Percentiles rank a stretch among this genome's conserved stretches.
Evolutionary conservation across 2,329 filamentous ascomycete genomes (phyloP).

Genomic region (Grosmannia huntii): DNA sequence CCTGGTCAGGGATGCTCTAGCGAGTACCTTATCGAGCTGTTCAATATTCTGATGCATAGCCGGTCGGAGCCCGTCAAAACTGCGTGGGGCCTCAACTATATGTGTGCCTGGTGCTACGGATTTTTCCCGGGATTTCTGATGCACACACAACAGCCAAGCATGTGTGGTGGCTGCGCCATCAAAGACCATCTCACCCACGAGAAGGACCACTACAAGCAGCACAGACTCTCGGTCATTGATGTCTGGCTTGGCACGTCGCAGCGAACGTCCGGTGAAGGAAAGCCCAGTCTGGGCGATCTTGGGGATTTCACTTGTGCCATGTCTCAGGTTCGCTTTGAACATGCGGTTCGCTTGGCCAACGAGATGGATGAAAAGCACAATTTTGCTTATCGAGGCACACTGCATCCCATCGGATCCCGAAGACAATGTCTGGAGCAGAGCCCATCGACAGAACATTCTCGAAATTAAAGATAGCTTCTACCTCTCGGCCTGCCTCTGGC

Average conservation of each 20-base stretch:
- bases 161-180: not conserved
- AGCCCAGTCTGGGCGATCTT: not conserved
- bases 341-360: not conserved
- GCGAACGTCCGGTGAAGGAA: not conserved
- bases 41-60: not conserved
- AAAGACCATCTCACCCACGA: not conserved
- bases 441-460: not conserved
- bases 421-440: not conserved
- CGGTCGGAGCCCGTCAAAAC: not conserved
- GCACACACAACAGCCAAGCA: not conserved
- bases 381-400: not conserved
- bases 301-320: not conserved
- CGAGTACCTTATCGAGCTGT: not conserved
- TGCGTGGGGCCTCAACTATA: too few relatives aligned
- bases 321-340: not conserved
- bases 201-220: constrained; percentile 3
- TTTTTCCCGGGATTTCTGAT: not conserved
- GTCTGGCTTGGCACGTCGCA: not conserved
- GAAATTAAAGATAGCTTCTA: not conserved
- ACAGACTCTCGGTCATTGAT: not conserved
- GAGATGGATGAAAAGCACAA: not conserved
- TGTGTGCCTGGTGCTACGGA: not conserved
- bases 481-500: not conserved
- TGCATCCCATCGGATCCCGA: not conserved
- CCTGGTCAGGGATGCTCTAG: not conserved